Percentiles rank a stretch among this genome's conserved stretches.
phyloP scores from a whole-genome alignment of 805 yeast genomes.

The Barnettozyma salicaria region DNA sequence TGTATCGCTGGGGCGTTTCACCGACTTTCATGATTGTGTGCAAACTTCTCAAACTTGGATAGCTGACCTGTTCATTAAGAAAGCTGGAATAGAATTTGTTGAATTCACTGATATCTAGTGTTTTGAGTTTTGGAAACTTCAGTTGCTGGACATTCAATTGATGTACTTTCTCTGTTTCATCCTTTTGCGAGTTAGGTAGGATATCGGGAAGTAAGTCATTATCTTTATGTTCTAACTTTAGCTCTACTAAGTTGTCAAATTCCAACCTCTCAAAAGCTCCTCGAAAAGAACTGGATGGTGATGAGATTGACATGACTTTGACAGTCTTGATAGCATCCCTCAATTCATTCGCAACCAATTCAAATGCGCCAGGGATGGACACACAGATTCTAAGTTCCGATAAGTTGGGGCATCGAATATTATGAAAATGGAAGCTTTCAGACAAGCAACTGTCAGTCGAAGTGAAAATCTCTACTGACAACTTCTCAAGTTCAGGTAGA shows the following conservation, averaged over 20 bases:
- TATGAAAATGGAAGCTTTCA: constrained; percentile 13
- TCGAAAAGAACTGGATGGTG: constrained; percentile 1
- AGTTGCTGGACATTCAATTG: constrained; percentile 1
- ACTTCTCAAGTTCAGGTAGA: constrained; percentile 11
- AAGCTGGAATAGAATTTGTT: constrained; percentile 14
- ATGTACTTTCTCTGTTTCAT: neutral
- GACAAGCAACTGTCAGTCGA: constrained; percentile 16
- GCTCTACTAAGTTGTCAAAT: constrained; percentile 5
- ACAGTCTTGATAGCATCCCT: neutral
- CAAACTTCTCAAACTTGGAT: constrained; percentile 8
- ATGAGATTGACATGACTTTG: constrained; percentile 1
- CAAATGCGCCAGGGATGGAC: constrained; percentile 5
- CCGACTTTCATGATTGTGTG: constrained; percentile 3
- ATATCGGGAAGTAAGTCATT: constrained; percentile 3
- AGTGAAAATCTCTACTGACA: constrained; percentile 17
- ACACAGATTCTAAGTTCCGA: constrained; percentile 1
- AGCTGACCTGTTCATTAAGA: constrained; percentile 1
- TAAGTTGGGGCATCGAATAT: constrained; percentile 8
- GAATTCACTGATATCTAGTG: constrained; percentile 11
- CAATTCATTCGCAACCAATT: constrained; percentile 3
- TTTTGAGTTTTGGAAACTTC: constrained; percentile 9
- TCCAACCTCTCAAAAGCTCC: constrained; percentile 3
- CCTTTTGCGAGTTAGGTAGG: neutral
- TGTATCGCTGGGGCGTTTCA: constrained; percentile 10
- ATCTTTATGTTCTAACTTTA: constrained; percentile 7